Conservation (phyloP, 1,284 basidiomycete species). For the Schizophyllum commune region DNA sequence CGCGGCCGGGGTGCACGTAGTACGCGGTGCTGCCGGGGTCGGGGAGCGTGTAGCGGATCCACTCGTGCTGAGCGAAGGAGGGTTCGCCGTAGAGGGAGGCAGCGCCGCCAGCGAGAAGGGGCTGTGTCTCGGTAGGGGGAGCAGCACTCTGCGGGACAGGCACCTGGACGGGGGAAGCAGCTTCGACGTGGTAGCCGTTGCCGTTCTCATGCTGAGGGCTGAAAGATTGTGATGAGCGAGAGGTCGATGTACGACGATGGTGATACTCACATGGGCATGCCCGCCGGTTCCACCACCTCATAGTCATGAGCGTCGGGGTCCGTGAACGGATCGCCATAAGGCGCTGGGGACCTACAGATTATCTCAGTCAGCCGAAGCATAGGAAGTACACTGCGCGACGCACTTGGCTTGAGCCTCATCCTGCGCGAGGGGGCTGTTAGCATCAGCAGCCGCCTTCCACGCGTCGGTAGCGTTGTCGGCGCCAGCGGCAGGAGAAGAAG, state of each 20-base stretch:
- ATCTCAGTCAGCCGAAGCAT: background rate
- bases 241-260: background rate
- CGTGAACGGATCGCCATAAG: conserved; percentile 24
- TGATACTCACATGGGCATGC: background rate
- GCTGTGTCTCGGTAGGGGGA: background rate
- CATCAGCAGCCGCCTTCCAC: background rate
- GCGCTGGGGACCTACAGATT: background rate
- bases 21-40: conserved; percentile 47
- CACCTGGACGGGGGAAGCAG: background rate
- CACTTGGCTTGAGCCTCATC: background rate
- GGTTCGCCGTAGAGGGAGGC: conserved; percentile 12
- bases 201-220: background rate
- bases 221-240: background rate
- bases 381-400: background rate
- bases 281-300: background rate
- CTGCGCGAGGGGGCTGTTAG: background rate
- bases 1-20: conserved; percentile 51
- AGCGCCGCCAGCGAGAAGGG: background rate
- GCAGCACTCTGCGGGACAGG: background rate
- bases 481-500: background rate
- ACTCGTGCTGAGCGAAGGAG: conserved; percentile 22
- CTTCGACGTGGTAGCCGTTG: background rate
- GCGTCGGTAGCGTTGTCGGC: background rate
- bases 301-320: conserved; percentile 18
- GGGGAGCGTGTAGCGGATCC: conserved; percentile 63